phyloP scores from a whole-genome alignment of 768 basidiomycete genomes.

The Tephrocybe rancida region DNA sequence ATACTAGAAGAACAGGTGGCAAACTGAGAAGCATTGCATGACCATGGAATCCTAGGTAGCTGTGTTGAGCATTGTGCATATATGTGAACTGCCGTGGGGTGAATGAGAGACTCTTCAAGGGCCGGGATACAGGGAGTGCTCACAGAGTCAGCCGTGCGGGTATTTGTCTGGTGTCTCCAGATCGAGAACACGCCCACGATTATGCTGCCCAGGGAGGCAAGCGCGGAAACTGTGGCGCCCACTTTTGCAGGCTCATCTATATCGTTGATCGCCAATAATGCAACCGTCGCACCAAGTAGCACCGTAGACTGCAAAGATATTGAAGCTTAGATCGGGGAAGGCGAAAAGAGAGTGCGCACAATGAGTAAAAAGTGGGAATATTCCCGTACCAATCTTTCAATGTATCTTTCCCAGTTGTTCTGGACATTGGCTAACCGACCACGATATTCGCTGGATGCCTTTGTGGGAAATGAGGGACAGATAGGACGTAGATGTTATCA shows the following conservation, averaged over 20 bases:
- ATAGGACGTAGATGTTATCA: too few species aligned
- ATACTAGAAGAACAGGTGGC: slow-evolving; percentile 55
- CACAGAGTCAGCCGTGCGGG: slow-evolving; percentile 45
- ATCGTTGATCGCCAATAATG: slow-evolving; percentile 46
- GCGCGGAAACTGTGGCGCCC: slow-evolving; percentile 45
- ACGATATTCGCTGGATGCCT: slow-evolving; percentile 48
- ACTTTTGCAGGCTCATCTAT: slow-evolving; percentile 36
- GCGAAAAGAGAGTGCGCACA: slow-evolving; percentile 32
- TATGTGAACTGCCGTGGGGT: slow-evolving; percentile 45
- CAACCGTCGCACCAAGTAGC: slow-evolving; percentile 55
- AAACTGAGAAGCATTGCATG: slow-evolving; percentile 54
- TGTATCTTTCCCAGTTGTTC: slow-evolving; percentile 50
- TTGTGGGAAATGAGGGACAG: neutral
- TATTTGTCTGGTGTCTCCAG: slow-evolving; percentile 56
- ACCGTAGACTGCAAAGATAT: slow-evolving; percentile 45
- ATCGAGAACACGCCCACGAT: slow-evolving; percentile 58
- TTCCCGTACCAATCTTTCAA: slow-evolving; percentile 51
- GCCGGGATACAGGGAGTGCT: slow-evolving; percentile 8
- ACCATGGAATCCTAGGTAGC: slow-evolving; percentile 45
- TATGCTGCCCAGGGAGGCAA: slow-evolving; percentile 56
- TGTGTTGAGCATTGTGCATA: slow-evolving; percentile 52
- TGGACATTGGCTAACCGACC: slow-evolving; percentile 51
- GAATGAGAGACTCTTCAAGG: neutral
- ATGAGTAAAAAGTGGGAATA: slow-evolving; percentile 60
- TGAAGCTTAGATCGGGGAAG: neutral